Base-by-base conservation (phyloP, 441 rosid species). In the Eutrema salsugineum region DNA sequence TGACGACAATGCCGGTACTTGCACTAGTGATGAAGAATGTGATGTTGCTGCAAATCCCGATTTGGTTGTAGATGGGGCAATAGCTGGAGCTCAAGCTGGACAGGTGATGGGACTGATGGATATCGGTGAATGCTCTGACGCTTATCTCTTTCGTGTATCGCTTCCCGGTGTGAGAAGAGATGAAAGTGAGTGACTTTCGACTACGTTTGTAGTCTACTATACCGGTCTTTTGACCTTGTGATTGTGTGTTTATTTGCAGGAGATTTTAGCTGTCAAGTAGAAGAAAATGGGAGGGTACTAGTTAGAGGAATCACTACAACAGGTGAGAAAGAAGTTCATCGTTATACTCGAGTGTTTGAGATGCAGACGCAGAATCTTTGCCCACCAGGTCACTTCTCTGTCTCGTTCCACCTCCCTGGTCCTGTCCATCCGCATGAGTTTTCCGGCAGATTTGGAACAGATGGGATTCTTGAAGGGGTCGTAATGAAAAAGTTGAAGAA, bases 321-420 rank as follows among this genome's bases (percentile, higher is more conserved):
- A 0, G 91, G 96, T 0, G 85, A 86, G 85, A 86, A 73, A 57
- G 77, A 62, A 2, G 91, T 90, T 8, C 63, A 62, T 22, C 73
- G 78, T 38, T 74, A 68, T 68, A 77, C 88, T 22, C 87, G 80
- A 15, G 70, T 68, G 65, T 92, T 92, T 44, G 72, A 79, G 68
- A 85, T 90, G 93, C 80, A 79, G 39, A 73, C 90, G 0, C 81
- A 58, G 55, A 86, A 89, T 80, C 88, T 89, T 30, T 75, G 85
- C 73, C 88, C 86, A 0, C 81, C 94, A 0, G 92, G 96, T 57
- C 82, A 80, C 47, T 91, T 91, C 46, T 81, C 96, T 0, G 62
- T 91, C 61, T 75, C 84, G 2, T 91, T 88, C 63, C 75, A 48
- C 72, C 84, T 91, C 35, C 96, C 96, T 0, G 94, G 97, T n/a